Evolutionary conservation across 129 eudicot species (phyloP).

Genomic region (Chrysanthemum makinoi): DNA sequence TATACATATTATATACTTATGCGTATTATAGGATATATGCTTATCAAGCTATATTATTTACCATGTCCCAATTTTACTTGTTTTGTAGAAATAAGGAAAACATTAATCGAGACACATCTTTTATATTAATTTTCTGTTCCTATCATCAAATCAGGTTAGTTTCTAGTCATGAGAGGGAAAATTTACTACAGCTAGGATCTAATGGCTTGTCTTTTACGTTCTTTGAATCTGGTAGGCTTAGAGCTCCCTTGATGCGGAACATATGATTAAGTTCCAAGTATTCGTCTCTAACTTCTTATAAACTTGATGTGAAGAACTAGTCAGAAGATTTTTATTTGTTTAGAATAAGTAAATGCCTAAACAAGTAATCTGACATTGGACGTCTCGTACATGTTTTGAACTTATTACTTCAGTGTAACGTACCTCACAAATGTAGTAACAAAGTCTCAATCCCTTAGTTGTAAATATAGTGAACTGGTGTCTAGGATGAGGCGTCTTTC

Average conservation of each 20-base stretch:
- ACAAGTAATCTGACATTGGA: too few relatives aligned
- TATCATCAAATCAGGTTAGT: constrained; percentile 17
- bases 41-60: background rate
- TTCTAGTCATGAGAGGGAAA: constrained; percentile 9
- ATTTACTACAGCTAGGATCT: background rate
- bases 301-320: too few relatives aligned
- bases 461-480: too few relatives aligned
- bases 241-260: background rate
- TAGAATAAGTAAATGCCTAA: too few relatives aligned
- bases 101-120: background rate
- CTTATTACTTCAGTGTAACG: too few relatives aligned
- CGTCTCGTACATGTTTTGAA: too few relatives aligned
- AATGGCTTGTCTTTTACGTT: background rate
- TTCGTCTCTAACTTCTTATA: background rate
- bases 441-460: too few relatives aligned
- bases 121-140: background rate
- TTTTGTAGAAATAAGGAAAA: background rate
- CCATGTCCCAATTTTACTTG: background rate
- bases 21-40: constrained; percentile 10
- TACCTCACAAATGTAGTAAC: too few relatives aligned
- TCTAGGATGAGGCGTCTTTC: too few relatives aligned
- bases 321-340: too few relatives aligned
- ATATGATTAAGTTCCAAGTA: too few relatives aligned
- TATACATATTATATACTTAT: background rate
- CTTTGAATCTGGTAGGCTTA: background rate